These are phyloP conservation scores for Agrostemma githago DNA, from an alignment of 148 eudicot species.

Conservation along the genomic window DNA sequence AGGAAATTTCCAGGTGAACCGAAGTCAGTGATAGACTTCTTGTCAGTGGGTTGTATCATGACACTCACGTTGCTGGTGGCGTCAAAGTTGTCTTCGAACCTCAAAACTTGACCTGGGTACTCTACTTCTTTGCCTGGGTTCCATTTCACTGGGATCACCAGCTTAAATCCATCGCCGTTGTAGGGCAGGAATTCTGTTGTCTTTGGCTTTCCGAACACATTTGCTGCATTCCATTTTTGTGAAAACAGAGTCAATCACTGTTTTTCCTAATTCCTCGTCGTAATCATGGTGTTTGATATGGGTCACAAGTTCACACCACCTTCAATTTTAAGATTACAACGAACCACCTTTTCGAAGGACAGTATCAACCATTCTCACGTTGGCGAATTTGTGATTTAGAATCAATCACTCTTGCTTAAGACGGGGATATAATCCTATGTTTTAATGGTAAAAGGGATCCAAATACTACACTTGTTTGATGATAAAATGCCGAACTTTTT, in stretches of 20 bases:
- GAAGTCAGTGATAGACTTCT: conserved; percentile 80
- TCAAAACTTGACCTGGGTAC: conserved; percentile 84
- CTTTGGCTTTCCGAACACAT: conserved; percentile 92
- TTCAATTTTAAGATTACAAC: too few species aligned
- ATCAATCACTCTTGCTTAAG: too few species aligned
- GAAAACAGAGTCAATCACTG: neutral
- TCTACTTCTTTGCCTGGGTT: conserved; percentile 92
- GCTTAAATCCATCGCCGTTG: conserved; percentile 68
- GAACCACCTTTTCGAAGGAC: too few species aligned
- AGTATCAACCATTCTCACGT: too few species aligned
- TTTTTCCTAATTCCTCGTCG: neutral
- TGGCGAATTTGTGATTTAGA: too few species aligned
- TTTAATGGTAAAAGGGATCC: too few species aligned
- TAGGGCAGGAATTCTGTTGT: conserved; percentile 67
- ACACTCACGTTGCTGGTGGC: conserved; percentile 66
- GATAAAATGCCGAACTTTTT: too few species aligned
- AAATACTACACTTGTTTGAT: too few species aligned
- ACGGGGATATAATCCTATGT: too few species aligned
- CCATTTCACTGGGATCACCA: conserved; percentile 79
- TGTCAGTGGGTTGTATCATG: conserved; percentile 68
- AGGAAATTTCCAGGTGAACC: conserved; percentile 93
- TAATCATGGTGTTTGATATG: too few species aligned
- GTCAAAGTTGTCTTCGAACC: conserved; percentile 95
- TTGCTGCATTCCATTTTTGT: conserved; percentile 45
- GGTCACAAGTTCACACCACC: too few species aligned